Evolutionary conservation across 441 rosid genomes (phyloP).

Genomic region (Populus hybrid): DNA sequence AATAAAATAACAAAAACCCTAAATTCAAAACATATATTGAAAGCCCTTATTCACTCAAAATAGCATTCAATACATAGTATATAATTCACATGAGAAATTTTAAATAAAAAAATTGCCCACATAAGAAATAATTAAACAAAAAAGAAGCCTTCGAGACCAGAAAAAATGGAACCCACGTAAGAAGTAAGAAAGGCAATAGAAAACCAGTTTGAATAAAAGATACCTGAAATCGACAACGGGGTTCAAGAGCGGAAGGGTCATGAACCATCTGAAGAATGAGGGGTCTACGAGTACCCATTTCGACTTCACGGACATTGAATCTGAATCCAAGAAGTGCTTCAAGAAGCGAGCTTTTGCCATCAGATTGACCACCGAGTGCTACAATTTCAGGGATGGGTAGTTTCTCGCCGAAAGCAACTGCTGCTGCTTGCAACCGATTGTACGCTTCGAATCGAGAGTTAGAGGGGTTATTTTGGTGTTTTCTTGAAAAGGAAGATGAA

Average conservation of each 20-base stretch:
- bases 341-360: conserved; percentile 90
- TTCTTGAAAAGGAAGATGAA: conserved; percentile 30
- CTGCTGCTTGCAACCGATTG: conserved; percentile 87
- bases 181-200: neutral
- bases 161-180: neutral
- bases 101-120: neutral
- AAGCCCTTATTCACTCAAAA: neutral
- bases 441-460: conserved; percentile 82
- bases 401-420: conserved; percentile 97
- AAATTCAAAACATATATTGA: neutral
- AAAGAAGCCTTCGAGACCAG: neutral
- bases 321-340: conserved; percentile 93
- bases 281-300: conserved; percentile 96
- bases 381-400: conserved; percentile 97
- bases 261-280: conserved; percentile 95
- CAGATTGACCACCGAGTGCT: conserved; percentile 93
- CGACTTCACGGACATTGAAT: conserved; percentile 92
- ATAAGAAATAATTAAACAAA: neutral
- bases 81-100: neutral
- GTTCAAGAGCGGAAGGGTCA: conserved; percentile 75
- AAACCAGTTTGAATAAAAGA: neutral
- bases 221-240: conserved; percentile 91
- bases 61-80: neutral
- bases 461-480: conserved; percentile 29
- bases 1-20: neutral